Evolutionary conservation across 208 protist genomes (phyloP).

Genomic region (Wallacemonas collosoma): DNA sequence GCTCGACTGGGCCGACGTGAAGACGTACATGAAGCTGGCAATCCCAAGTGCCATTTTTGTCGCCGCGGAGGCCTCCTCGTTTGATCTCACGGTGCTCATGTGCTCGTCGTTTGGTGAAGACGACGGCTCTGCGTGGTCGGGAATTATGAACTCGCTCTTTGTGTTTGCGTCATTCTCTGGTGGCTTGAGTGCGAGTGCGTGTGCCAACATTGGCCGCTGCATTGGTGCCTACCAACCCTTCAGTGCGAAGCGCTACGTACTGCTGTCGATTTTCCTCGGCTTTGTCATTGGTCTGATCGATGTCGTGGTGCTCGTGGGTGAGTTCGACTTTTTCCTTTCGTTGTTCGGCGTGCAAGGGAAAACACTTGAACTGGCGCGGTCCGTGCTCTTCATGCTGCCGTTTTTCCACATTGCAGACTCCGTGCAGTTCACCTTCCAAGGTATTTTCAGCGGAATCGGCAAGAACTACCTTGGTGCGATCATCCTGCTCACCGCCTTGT

Average conservation of each 20-base stretch:
- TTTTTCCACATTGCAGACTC: slow-evolving; percentile 77
- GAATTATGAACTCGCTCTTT: slow-evolving; percentile 82
- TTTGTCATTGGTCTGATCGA: slow-evolving; percentile 52
- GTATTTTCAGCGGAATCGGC: slow-evolving; percentile 83
- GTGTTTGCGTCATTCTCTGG: slow-evolving; percentile 72
- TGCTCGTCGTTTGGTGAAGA: slow-evolving; percentile 61
- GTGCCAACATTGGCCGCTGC: slow-evolving; percentile 79
- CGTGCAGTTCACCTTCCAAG: slow-evolving; percentile 85
- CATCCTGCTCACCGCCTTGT: slow-evolving; percentile 74
- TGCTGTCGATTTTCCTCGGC: slow-evolving; percentile 39
- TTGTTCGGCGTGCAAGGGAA: slow-evolving; percentile 65
- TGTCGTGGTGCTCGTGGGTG: slow-evolving; percentile 49
- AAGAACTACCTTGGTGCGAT: slow-evolving; percentile 80
- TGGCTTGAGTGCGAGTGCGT: slow-evolving; percentile 76
- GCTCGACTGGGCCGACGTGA: slow-evolving; percentile 63
- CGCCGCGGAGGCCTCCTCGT: slow-evolving; percentile 83
- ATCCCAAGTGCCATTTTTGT: slow-evolving; percentile 86
- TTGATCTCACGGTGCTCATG: slow-evolving; percentile 79
- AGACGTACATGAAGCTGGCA: slow-evolving; percentile 77
- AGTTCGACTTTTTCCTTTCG: slow-evolving; percentile 69
- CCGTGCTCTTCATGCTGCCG: slow-evolving; percentile 60
- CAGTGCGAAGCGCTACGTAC: slow-evolving; percentile 65
- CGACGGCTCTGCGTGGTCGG: slow-evolving; percentile 76
- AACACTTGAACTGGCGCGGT: slow-evolving; percentile 53
- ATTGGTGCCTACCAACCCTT: slow-evolving; percentile 62